A percentile compares a stretch with the other conserved stretches of the same genome.
These are phyloP conservation scores for Syncephalis plumigaleata DNA, from an alignment of 371 early-diverging fungal species.

Conservation along the genomic window DNA sequence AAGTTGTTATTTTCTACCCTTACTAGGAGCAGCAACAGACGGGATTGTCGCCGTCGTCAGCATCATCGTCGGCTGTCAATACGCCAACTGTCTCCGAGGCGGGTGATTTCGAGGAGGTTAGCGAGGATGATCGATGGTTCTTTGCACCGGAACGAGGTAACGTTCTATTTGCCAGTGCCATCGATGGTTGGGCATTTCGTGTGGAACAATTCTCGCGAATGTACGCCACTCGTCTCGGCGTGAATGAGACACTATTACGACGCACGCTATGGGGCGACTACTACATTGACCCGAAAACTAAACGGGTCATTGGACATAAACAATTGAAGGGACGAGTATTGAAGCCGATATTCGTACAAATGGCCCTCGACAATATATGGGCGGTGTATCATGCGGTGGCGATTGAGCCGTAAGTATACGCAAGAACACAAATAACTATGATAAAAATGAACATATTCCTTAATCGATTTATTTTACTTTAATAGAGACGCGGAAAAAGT, in stretches of 20 bases:
- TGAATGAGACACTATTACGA: slow-evolving; percentile 53
- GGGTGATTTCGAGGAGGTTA: slow-evolving; percentile 61
- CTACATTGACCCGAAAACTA: slow-evolving; percentile 88
- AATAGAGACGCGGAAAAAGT: slow-evolving; percentile 61
- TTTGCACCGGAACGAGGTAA: slow-evolving; percentile 91
- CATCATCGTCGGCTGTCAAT: not conserved
- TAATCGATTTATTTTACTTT: not conserved
- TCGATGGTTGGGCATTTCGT: slow-evolving; percentile 98
- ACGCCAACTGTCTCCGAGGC: slow-evolving; percentile 8
- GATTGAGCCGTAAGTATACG: slow-evolving; percentile 8
- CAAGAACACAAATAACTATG: too few species aligned
- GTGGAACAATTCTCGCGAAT: slow-evolving; percentile 80
- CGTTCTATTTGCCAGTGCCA: slow-evolving; percentile 88
- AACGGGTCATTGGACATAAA: slow-evolving; percentile 70
- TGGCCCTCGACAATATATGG: slow-evolving; percentile 91
- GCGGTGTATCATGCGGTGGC: slow-evolving; percentile 79
- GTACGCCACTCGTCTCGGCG: slow-evolving; percentile 76
- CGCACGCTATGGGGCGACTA: slow-evolving; percentile 92
- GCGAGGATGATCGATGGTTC: slow-evolving; percentile 82
- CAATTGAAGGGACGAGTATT: slow-evolving; percentile 61
- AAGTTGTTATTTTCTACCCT: slow-evolving; percentile 4
- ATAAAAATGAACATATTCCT: not conserved
- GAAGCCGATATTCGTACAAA: slow-evolving; percentile 92
- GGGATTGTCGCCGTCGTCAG: not conserved
- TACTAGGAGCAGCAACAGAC: not conserved